Evolutionary conservation across 1,284 basidiomycete species (phyloP).

Genomic region (Bjerkandera adusta): DNA sequence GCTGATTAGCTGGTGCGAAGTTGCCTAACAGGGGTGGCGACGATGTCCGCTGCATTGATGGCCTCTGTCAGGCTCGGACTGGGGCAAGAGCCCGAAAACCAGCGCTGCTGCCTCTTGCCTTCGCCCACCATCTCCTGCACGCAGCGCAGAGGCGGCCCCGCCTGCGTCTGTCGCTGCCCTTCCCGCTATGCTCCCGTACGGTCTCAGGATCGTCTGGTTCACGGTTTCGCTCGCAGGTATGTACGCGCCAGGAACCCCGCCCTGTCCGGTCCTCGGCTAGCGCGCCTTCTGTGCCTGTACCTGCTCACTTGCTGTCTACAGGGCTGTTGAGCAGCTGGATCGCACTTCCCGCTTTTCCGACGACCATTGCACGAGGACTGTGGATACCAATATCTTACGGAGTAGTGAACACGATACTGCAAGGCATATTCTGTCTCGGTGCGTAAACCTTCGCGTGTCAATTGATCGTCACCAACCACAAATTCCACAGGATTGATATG

Average conservation of each 20-base stretch:
- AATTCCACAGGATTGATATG: slow-evolving; percentile 52
- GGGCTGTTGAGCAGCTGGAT: slow-evolving; percentile 48
- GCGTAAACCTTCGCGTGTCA: slow-evolving; percentile 9
- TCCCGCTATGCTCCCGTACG: slow-evolving; percentile 28
- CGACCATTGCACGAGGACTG: slow-evolving; percentile 33
- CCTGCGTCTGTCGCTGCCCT: neutral
- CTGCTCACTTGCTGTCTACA: slow-evolving; percentile 20
- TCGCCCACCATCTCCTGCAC: slow-evolving; percentile 5
- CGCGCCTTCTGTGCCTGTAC: neutral
- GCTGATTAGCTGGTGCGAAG: slow-evolving; percentile 6
- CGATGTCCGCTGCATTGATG: too few species aligned
- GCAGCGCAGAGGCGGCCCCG: slow-evolving; percentile 1
- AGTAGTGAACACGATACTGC: slow-evolving; percentile 43
- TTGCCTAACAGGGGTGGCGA: too few species aligned
- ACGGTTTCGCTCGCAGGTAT: slow-evolving; percentile 30
- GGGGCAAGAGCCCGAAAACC: too few species aligned
- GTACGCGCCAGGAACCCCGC: slow-evolving; percentile 4
- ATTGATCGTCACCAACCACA: too few species aligned
- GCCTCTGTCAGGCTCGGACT: too few species aligned
- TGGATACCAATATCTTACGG: slow-evolving; percentile 48
- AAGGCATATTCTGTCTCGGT: slow-evolving; percentile 46
- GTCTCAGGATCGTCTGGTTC: slow-evolving; percentile 31
- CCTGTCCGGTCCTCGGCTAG: neutral
- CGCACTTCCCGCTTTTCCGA: slow-evolving; percentile 42
- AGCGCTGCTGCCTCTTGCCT: slow-evolving; percentile 2